These are phyloP conservation scores for Aaosphaeria pasadenensis DNA, from an alignment of 2,329 filamentous ascomycete genomes.

Conservation along the genomic window DNA sequence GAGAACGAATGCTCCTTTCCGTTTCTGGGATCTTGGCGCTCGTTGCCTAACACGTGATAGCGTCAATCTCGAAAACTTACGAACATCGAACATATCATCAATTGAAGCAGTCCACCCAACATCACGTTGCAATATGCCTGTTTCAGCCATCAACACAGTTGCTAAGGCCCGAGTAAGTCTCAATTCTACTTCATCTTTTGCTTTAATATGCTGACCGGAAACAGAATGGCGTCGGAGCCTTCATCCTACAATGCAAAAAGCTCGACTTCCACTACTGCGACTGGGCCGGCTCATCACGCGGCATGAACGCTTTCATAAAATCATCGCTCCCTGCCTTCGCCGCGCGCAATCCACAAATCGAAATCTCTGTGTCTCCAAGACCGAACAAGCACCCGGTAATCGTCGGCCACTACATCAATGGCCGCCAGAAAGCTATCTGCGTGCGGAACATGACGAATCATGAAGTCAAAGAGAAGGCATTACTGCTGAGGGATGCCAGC, in stretches of 20 bases:
- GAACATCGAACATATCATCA: not conserved
- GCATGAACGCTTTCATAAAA: conserved; percentile 91
- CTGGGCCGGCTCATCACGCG: conserved; percentile 86
- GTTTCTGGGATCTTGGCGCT: not conserved
- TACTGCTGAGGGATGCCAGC: conserved; percentile 69
- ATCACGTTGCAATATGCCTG: conserved; percentile 41
- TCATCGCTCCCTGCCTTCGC: conserved; percentile 75
- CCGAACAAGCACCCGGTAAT: conserved; percentile 89
- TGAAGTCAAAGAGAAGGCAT: conserved; percentile 77
- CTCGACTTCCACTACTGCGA: conserved; percentile 98
- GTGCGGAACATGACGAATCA: conserved; percentile 80
- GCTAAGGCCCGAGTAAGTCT: conserved; percentile 54
- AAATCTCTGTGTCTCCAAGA: conserved; percentile 86
- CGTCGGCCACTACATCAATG: conserved; percentile 89
- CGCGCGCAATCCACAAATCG: conserved; percentile 76
- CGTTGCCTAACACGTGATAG: conserved; percentile 25
- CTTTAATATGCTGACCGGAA: conserved; percentile 1
- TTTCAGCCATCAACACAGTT: conserved; percentile 51
- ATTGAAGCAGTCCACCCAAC: conserved; percentile 5
- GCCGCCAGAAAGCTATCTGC: conserved; percentile 78
- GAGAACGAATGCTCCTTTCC: conserved; percentile 8
- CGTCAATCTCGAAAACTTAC: conserved; percentile 13
- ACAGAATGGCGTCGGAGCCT: conserved; percentile 94
- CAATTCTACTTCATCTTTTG: conserved; percentile 3
- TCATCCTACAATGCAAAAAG: conserved; percentile 95